Conservation (phyloP, 352 stramenopile genomes). For the Hyaloperonospora brassicae region DNA sequence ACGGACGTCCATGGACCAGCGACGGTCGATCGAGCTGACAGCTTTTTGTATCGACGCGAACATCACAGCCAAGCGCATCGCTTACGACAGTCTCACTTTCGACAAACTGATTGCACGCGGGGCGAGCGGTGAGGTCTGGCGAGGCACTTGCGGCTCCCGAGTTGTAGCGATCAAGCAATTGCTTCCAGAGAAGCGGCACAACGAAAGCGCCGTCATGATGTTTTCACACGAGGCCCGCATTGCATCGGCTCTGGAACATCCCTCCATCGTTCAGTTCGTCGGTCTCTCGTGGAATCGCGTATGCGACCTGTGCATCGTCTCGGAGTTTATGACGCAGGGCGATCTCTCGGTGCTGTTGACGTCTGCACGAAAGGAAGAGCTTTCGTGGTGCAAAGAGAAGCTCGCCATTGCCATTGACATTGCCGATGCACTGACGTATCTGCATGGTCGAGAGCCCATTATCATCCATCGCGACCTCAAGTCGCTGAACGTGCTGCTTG, state of each 20-base stretch:
- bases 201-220: slow-evolving; percentile 45
- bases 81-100: slow-evolving; percentile 34
- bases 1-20: slow-evolving; percentile 15
- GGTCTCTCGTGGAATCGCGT: slow-evolving; percentile 61
- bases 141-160: slow-evolving; percentile 54
- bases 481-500: slow-evolving; percentile 79
- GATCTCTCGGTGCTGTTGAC: slow-evolving; percentile 53
- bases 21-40: slow-evolving; percentile 30
- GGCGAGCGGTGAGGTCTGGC: slow-evolving; percentile 65
- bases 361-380: slow-evolving; percentile 36
- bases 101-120: slow-evolving; percentile 38
- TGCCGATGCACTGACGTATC: slow-evolving; percentile 74
- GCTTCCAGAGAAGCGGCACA: slow-evolving; percentile 48
- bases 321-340: slow-evolving; percentile 75
- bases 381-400: slow-evolving; percentile 64
- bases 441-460: slow-evolving; percentile 62
- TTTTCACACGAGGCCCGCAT: slow-evolving; percentile 68
- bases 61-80: slow-evolving; percentile 40
- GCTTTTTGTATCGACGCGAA: slow-evolving; percentile 35
- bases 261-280: slow-evolving; percentile 69
- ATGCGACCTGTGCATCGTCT: slow-evolving; percentile 61
- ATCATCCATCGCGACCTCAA: slow-evolving; percentile 86
- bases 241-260: slow-evolving; percentile 62
- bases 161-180: slow-evolving; percentile 72
- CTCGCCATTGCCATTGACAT: slow-evolving; percentile 79